Conservation (phyloP, 2,329 filamentous ascomycete species). For the Thyridium curvatum region DNA sequence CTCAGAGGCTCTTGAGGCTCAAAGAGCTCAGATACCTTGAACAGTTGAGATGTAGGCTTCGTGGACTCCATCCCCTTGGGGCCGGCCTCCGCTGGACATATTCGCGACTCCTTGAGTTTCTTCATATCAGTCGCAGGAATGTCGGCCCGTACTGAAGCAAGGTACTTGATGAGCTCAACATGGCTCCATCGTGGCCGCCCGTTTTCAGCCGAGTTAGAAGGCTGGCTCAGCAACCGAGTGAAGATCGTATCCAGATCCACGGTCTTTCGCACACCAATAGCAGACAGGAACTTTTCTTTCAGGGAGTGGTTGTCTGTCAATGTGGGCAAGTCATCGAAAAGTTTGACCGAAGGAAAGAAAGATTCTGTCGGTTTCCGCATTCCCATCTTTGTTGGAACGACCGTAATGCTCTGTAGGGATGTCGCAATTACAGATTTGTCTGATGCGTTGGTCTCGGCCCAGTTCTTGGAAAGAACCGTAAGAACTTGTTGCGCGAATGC, state of each 20-base stretch:
- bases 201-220: slow-evolving; percentile 39
- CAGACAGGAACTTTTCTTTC: slow-evolving; percentile 82
- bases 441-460: slow-evolving; percentile 67
- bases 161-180: slow-evolving; percentile 88
- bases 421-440: slow-evolving; percentile 61
- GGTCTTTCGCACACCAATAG: slow-evolving; percentile 88
- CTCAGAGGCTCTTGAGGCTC: slow-evolving; percentile 69
- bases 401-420: slow-evolving; percentile 59
- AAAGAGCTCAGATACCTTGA: slow-evolving; percentile 72
- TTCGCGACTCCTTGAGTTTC: slow-evolving; percentile 68
- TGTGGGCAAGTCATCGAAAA: slow-evolving; percentile 89
- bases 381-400: slow-evolving; percentile 86
- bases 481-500: slow-evolving; percentile 74
- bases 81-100: slow-evolving; percentile 73
- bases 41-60: slow-evolving; percentile 47
- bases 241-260: slow-evolving; percentile 94
- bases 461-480: slow-evolving; percentile 77
- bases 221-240: slow-evolving; percentile 66
- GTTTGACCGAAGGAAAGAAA: slow-evolving; percentile 87
- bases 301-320: slow-evolving; percentile 70
- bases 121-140: slow-evolving; percentile 79
- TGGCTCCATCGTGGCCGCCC: slow-evolving; percentile 68
- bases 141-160: slow-evolving; percentile 82
- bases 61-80: slow-evolving; percentile 47
- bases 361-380: slow-evolving; percentile 82